Evolutionary conservation across 805 yeast genomes (phyloP).

Genomic region (Ogataea ganodermae): DNA sequence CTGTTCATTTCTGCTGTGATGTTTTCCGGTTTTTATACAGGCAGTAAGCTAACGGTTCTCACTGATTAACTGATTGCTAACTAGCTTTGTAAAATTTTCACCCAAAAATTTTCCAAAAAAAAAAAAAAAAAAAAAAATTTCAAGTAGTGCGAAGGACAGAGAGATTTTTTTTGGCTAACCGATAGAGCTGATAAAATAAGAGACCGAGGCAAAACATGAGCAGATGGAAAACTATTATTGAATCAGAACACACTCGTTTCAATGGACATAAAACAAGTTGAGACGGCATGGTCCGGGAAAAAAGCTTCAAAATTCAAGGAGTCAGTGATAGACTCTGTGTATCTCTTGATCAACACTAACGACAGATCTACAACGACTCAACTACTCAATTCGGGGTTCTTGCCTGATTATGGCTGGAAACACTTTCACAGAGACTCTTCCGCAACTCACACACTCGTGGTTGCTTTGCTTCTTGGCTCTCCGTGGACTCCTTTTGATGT

Average conservation of each 20-base stretch:
- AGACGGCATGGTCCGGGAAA: conserved; percentile 5
- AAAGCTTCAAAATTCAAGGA: conserved; percentile 7
- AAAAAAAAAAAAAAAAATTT: conserved; percentile 7
- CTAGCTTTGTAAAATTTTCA: conserved; percentile 11
- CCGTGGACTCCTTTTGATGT: neutral
- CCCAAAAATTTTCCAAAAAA: conserved; percentile 10
- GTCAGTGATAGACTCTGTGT: conserved; percentile 9
- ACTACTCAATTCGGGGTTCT: neutral
- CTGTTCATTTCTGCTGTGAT: conserved; percentile 51
- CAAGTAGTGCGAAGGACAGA: conserved; percentile 3
- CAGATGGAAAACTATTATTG: neutral
- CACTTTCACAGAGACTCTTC: conserved; percentile 42
- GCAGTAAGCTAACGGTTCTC: neutral
- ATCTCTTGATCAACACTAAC: conserved; percentile 11
- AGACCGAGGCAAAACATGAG: neutral
- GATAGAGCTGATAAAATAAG: neutral
- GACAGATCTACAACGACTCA: neutral
- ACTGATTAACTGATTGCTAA: neutral
- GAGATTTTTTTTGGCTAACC: neutral
- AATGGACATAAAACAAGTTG: conserved; percentile 4
- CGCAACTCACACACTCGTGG: conserved; percentile 41
- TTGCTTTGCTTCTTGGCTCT: conserved; percentile 28
- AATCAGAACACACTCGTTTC: neutral
- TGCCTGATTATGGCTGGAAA: conserved; percentile 41
- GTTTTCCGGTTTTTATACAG: neutral